A percentile compares a stretch with the other conserved stretches of the same genome.
Conservation (phyloP, 139 green algal genomes). For the Coccomyxa sp. region DNA sequence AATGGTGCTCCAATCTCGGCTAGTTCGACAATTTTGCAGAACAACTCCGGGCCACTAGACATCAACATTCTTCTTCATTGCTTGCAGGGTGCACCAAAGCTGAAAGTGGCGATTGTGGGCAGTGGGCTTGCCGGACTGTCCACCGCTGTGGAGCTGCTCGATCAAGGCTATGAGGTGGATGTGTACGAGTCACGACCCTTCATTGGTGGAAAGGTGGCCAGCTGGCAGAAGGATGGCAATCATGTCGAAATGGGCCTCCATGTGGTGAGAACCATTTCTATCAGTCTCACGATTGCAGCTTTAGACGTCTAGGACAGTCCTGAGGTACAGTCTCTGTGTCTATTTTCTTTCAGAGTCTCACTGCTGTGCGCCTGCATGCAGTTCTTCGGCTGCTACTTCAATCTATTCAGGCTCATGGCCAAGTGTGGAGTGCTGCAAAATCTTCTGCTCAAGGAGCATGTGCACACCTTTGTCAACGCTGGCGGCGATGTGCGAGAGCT, state of each 20-base stretch:
- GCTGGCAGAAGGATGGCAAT: slow-evolving; percentile 87
- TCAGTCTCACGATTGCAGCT: slow-evolving; percentile 37
- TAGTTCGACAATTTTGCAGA: no score
- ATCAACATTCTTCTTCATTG: no score
- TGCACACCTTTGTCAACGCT: slow-evolving; percentile 94
- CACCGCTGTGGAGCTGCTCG: slow-evolving; percentile 93
- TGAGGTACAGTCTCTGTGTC: neutral
- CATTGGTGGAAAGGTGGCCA: slow-evolving; percentile 95
- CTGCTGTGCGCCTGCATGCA: neutral
- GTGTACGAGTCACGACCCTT: slow-evolving; percentile 88
- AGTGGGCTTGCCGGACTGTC: slow-evolving; percentile 84
- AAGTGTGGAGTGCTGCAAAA: slow-evolving; percentile 94
- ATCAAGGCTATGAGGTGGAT: slow-evolving; percentile 81
- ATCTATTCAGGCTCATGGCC: slow-evolving; percentile 93
- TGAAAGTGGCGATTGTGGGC: slow-evolving; percentile 81
- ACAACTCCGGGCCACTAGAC: no score
- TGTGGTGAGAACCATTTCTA: slow-evolving; percentile 68
- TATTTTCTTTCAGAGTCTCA: neutral
- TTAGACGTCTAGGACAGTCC: neutral
- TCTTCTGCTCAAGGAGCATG: slow-evolving; percentile 93
- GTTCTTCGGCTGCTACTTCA: slow-evolving; percentile 51
- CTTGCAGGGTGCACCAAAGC: slow-evolving; percentile 18
- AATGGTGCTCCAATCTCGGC: no score
- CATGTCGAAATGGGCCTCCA: slow-evolving; percentile 97
- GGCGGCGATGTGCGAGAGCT: slow-evolving; percentile 83